These are phyloP conservation scores for Radiomyces spectabilis DNA, from an alignment of 192 early-diverging fungal species.

Conservation along the genomic window DNA sequence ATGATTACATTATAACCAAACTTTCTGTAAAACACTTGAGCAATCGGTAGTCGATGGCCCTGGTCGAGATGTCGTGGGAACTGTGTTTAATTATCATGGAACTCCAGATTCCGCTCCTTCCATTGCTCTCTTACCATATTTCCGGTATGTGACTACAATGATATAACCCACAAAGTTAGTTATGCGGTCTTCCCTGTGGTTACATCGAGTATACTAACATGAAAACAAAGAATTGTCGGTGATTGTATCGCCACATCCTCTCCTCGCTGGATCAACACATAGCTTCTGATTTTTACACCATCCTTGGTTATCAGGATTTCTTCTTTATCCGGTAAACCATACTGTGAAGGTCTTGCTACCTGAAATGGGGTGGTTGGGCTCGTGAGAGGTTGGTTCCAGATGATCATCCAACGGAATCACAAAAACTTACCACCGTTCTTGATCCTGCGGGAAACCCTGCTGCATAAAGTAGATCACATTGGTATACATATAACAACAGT, in stretches of 20 bases:
- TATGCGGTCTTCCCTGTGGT: neutral
- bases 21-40: conserved; percentile 55
- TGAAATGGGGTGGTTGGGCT: too few relatives aligned
- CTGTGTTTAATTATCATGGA: neutral
- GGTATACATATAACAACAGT: conserved; percentile 19
- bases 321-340: conserved; percentile 51
- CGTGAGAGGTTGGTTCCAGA: neutral
- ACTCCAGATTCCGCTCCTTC: neutral
- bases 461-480: conserved; percentile 28
- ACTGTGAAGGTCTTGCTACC: conserved; percentile 64
- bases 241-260: conserved; percentile 46
- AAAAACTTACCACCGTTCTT: conserved; percentile 19
- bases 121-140: conserved; percentile 56
- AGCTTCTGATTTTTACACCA: conserved; percentile 67
- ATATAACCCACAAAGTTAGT: neutral
- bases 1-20: conserved; percentile 82
- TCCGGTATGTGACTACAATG: conserved; percentile 75
- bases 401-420: neutral
- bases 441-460: conserved; percentile 25
- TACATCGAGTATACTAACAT: conserved; percentile 46
- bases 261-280: conserved; percentile 59
- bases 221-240: conserved; percentile 58
- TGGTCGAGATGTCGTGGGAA: neutral
- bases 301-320: conserved; percentile 77
- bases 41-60: conserved; percentile 94